These are phyloP conservation scores for Diaporthe citri DNA, from an alignment of 2,329 filamentous ascomycete species.

Conservation along the genomic window DNA sequence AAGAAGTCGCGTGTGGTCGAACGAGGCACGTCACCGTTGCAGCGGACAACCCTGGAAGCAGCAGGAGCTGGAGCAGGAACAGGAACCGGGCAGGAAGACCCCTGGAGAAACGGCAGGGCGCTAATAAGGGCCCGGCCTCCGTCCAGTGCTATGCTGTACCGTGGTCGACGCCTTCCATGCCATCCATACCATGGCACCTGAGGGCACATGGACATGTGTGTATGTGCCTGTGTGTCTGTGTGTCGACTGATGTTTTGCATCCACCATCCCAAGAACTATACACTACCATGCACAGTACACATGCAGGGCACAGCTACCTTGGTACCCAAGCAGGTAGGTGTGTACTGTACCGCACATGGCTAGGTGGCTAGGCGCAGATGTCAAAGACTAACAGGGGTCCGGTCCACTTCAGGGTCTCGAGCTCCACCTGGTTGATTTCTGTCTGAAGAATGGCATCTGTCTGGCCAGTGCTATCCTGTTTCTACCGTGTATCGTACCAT, in stretches of 20 bases:
- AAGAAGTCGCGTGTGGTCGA: conserved; percentile 12
- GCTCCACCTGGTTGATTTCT: conserved; percentile 13
- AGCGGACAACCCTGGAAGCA: conserved; percentile 6
- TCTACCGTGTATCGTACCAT: conserved; percentile 3
- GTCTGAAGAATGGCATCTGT: not conserved
- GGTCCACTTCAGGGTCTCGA: not conserved
- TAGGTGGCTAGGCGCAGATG: conserved; percentile 3
- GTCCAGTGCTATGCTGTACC: not conserved
- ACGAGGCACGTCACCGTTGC: not conserved
- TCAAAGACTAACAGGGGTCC: conserved; percentile 3
- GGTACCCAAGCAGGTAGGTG: not conserved
- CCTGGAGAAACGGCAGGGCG: conserved; percentile 17
- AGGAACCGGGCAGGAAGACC: not conserved
- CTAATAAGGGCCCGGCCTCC: not conserved
- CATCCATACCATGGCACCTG: not conserved
- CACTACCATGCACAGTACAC: no score
- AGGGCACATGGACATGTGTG: not conserved
- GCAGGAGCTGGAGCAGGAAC: not conserved
- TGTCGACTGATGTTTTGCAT: conserved; percentile 24
- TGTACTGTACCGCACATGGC: not conserved
- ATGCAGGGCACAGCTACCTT: not conserved
- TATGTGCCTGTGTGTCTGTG: conserved; percentile 1
- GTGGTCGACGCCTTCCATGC: not conserved
- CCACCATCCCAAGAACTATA: not conserved
- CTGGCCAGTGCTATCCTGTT: not conserved